Evolutionary conservation across 192 early-diverging fungal species (phyloP), one percentile per base, ranked within the genome.

Genomic region (Backusella sp.): DNA sequence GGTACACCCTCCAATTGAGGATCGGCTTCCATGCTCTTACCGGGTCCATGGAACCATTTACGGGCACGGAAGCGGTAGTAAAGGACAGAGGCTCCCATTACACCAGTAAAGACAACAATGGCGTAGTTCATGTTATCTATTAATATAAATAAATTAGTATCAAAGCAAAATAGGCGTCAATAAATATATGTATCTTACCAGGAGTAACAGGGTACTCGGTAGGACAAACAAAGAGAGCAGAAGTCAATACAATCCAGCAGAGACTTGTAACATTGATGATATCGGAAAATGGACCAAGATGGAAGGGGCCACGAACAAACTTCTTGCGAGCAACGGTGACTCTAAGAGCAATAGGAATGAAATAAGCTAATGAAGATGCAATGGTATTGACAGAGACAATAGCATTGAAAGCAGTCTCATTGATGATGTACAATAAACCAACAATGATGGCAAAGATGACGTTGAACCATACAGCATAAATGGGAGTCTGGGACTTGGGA

Each of bases 381-480:
- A 87, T 85, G 23, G 86, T 87, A 79, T 86, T 86, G 73, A 88
- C 84, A 5, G 86, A 88, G 28, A 88, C 86, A 37, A 88, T 84
- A 23, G 86, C 86, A 15, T 70, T 70, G 44, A 81, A 86, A 5
- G 86, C 86, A 11, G 82, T 82, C 32, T 77, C 66, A 36, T 77
- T 82, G 74, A 81, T 78, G 23, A 88, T 86, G 49, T 81, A 85
- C 26, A 83, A 80, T 41, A 85, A 66, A 35, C 84, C 86, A 30
- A 87, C 73, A 39, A 87, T 28, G 14, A 84, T 76, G 21, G 85
- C 85, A 39, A 87, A 85, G 0, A 62, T 80, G 30, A 85, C 84
- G 46, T 85, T 85, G 65, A 78, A 80, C 84, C 84, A 85, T 0
- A 85, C 84, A 4, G 86, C 86, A 0, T 65, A 77, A 2, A 87